Evolutionary conservation across 2,329 filamentous ascomycete genomes (phyloP).

Genomic region (Parafenestella ontariensis): DNA sequence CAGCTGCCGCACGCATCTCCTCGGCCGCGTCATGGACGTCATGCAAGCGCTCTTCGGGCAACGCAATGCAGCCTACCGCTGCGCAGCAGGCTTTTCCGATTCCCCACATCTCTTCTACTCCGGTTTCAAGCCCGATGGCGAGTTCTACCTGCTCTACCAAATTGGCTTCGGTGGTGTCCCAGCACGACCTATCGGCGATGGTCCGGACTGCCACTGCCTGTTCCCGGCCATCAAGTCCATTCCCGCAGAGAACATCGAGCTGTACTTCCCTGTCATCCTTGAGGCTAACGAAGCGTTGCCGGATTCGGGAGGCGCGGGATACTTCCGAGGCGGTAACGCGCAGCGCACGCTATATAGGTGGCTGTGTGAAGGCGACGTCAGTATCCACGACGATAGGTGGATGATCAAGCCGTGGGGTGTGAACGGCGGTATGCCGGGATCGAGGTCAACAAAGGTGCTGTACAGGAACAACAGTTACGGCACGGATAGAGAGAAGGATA

Average conservation of each 20-base stretch:
- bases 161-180: slow-evolving; percentile 61
- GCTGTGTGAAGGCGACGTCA: slow-evolving; percentile 55
- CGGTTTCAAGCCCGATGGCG: slow-evolving; percentile 57
- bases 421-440: slow-evolving; percentile 55
- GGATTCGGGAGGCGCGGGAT: slow-evolving; percentile 58
- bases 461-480: slow-evolving; percentile 51
- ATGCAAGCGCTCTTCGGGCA: slow-evolving; percentile 60
- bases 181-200: slow-evolving; percentile 56
- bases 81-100: slow-evolving; percentile 60
- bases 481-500: slow-evolving; percentile 42
- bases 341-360: slow-evolving; percentile 58
- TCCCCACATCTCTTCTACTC: slow-evolving; percentile 61
- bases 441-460: slow-evolving; percentile 53
- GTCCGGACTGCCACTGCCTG: slow-evolving; percentile 59
- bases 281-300: slow-evolving; percentile 58
- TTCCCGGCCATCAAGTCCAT: slow-evolving; percentile 61
- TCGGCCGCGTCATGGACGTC: slow-evolving; percentile 59
- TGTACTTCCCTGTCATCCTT: slow-evolving; percentile 58
- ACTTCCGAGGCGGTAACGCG: slow-evolving; percentile 58
- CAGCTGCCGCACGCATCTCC: slow-evolving; percentile 57
- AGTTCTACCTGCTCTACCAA: slow-evolving; percentile 60
- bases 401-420: slow-evolving; percentile 60
- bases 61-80: slow-evolving; percentile 54
- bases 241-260: slow-evolving; percentile 57
- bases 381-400: slow-evolving; percentile 59